These are phyloP conservation scores for Salvia rosmarinus DNA, from an alignment of 257 asterid genomes.

Conservation along the genomic window DNA sequence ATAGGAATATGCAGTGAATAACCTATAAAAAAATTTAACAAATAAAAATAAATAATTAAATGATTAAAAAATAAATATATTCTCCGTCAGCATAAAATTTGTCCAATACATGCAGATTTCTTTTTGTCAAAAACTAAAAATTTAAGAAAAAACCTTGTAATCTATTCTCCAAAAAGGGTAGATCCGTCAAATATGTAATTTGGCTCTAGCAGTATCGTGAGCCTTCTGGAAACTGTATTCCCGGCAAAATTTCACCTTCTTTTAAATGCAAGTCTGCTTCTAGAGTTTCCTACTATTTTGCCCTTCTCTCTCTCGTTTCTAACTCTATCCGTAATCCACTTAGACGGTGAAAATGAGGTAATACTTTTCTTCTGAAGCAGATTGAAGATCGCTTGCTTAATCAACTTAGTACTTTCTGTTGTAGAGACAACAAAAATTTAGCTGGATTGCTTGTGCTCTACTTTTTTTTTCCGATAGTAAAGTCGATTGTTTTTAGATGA, in stretches of 20 bases:
- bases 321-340: not conserved
- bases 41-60: too few relatives aligned
- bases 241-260: not conserved
- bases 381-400: not conserved
- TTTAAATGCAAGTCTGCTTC: not conserved
- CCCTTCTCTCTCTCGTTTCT: not conserved
- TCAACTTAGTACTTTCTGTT: not conserved
- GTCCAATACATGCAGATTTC: too few relatives aligned
- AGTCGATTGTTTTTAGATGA: not conserved
- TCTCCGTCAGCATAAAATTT: too few relatives aligned
- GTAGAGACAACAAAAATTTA: not conserved
- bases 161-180: not conserved
- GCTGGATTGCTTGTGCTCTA: not conserved
- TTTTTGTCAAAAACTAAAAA: too few relatives aligned
- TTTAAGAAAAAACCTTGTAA: not conserved
- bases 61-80: too few relatives aligned
- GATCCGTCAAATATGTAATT: not conserved
- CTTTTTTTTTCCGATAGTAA: not conserved
- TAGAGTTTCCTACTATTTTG: not conserved
- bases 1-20: too few relatives aligned
- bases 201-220: not conserved
- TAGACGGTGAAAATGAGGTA: conserved; percentile 54
- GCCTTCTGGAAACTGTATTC: conserved; percentile 4
- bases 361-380: not conserved
- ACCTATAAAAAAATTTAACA: too few relatives aligned